These are phyloP conservation scores for Penicillium sp. DNA, from an alignment of 2,329 filamentous ascomycete species.

Conservation along the genomic window DNA sequence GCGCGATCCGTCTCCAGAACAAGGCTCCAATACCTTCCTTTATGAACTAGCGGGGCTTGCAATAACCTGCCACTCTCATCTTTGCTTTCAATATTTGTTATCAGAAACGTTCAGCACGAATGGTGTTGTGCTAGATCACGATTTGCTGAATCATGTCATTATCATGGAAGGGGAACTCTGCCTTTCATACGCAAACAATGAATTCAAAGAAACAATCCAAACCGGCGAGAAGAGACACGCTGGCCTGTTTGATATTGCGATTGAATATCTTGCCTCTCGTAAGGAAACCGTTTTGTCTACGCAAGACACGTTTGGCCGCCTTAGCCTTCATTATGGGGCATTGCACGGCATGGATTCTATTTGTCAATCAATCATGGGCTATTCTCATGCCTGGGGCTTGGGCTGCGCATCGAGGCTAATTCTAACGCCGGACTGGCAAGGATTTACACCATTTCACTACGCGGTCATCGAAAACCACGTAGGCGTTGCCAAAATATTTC, in stretches of 20 bases:
- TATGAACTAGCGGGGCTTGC: background rate
- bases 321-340: constrained; percentile 9
- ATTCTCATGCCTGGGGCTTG: background rate
- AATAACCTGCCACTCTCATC: background rate
- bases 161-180: background rate
- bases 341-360: background rate
- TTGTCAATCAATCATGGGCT: background rate
- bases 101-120: background rate
- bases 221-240: background rate
- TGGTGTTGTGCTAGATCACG: background rate
- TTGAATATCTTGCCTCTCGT: background rate
- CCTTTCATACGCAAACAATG: background rate
- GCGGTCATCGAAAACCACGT: constrained; percentile 8
- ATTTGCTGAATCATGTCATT: constrained; percentile 4
- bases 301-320: constrained; percentile 1
- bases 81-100: background rate
- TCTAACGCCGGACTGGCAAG: constrained; percentile 2
- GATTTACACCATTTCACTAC: constrained; percentile 8
- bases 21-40: background rate
- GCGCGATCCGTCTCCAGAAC: background rate
- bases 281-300: background rate
- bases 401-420: background rate
- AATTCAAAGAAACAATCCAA: background rate
- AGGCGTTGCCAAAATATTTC: background rate
- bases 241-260: background rate